Conservation (phyloP, 805 yeast genomes). For the Candida silvatica region DNA sequence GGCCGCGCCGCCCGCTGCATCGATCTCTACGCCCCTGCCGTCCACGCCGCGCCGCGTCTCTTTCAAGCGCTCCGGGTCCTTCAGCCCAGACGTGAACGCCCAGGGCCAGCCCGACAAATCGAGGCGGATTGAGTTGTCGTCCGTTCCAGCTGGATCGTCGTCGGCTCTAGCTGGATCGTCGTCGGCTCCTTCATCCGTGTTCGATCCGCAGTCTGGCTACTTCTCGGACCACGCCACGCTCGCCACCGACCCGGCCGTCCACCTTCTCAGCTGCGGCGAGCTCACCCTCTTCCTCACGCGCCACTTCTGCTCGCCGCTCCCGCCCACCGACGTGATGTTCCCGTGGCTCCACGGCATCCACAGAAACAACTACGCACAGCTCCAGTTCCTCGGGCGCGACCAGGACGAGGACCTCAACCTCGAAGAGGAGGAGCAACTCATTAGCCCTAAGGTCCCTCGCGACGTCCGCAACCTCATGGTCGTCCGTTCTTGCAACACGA, state of each 20-base stretch:
- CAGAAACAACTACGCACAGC: constrained; percentile 44
- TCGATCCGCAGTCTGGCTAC: constrained; percentile 13
- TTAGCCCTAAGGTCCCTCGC: constrained; percentile 3
- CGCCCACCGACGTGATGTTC: constrained; percentile 61
- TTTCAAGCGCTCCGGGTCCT: no score
- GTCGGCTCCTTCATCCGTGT: constrained; percentile 8
- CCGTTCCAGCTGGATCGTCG: neutral
- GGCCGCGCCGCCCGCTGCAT: constrained; percentile 2
- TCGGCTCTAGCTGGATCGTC: constrained; percentile 1
- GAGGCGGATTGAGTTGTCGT: no score
- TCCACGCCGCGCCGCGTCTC: no score
- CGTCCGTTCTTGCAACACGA: constrained; percentile 21
- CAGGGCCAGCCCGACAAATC: no score
- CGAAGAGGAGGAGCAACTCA: constrained; percentile 1
- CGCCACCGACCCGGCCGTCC: constrained; percentile 8
- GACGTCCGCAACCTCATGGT: constrained; percentile 16
- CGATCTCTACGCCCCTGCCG: constrained; percentile 1
- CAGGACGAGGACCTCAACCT: neutral
- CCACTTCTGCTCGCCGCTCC: constrained; percentile 30
- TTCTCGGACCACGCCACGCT: constrained; percentile 14
- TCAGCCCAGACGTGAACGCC: no score
- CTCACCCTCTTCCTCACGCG: constrained; percentile 12
- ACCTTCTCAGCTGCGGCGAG: constrained; percentile 19
- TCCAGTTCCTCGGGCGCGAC: constrained; percentile 26
- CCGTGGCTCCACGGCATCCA: constrained; percentile 90